Evolutionary conservation across 495 filamentous ascomycete species (phyloP), one percentile per base, ranked within the genome.

Genomic region (Podospora comata): DNA sequence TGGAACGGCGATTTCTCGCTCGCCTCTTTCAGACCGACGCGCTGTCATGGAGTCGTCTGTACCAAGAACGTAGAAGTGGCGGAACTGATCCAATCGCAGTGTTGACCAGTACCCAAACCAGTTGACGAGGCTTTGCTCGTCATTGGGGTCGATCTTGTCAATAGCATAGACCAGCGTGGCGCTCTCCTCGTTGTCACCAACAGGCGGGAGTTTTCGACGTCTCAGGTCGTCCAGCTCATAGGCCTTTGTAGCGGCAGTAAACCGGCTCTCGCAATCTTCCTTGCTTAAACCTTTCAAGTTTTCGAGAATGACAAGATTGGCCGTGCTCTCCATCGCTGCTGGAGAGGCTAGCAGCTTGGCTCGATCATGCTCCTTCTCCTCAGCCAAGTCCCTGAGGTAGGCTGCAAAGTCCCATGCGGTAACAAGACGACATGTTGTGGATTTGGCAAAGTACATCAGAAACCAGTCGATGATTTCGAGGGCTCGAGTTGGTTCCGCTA

Each of bases 391-490:
- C 9, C 73, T 66, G 7, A 84, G 66, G 64, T 83, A 85, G 6
- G 73, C 72, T 20, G 78, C 77, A 27, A 86, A 74, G 65, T 83
- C 80, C 69, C 70, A 77, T 2, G 74, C 71, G 53, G 72, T 79
- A 60, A 78, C 79, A 65, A 74, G 75, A 56, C 72, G 75, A 67
- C 61, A 78, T 64, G 54, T 6, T 57, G 64, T 64, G 9, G 30
- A 39, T 66, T 68, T 65, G 67, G 72, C 75, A 15, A 18, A 62
- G 39, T 72, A 77, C 20, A 70, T 76, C 13, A 67, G 59, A 63
- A 90, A 90, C 88, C 88, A 91, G 1, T 77, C 73, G 4, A 92
- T 68, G n/a, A 90, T 79, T 4, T 83, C 74, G 13, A 79, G 73
- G 3, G 86, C 79, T 55, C 77, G 81, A 3, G 79, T 72, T 0